A percentile compares a stretch with the other conserved stretches of the same genome.
phyloP scores from a whole-genome alignment of 225 moss, liverwort and hornwort species.

The Climacium dendroides region DNA sequence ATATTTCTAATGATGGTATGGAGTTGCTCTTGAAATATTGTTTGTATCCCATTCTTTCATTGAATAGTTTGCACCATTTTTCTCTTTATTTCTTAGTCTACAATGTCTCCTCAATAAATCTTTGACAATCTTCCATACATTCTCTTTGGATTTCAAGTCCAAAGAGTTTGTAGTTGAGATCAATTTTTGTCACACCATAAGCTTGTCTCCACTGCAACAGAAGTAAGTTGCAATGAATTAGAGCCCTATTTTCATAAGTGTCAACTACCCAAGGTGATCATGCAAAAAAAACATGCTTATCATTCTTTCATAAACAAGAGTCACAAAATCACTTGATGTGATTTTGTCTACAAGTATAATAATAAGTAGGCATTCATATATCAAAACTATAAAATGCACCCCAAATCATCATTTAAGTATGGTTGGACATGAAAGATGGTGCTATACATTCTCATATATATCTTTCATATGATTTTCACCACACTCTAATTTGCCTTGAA shows the following conservation, averaged over 20 bases:
- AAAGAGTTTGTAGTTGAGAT: rapidly evolving
- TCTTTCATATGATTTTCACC: neutral
- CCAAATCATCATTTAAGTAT: neutral
- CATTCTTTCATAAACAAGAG: neutral
- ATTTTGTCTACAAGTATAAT: neutral
- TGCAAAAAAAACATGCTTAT: rapidly evolving
- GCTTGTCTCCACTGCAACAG: neutral
- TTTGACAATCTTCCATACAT: neutral
- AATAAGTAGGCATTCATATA: neutral
- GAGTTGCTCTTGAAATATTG: neutral
- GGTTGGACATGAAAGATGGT: neutral
- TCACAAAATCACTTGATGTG: neutral
- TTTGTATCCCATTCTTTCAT: neutral
- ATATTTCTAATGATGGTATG: neutral
- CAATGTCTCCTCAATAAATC: neutral
- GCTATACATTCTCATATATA: rapidly evolving
- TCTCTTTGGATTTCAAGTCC: rapidly evolving
- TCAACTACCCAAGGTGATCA: rapidly evolving
- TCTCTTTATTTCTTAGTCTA: neutral
- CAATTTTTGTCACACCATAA: neutral
- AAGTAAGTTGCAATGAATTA: rapidly evolving
- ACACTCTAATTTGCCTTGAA: neutral
- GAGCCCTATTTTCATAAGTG: neutral
- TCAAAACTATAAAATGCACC: neutral
- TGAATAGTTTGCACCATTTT: neutral